These are phyloP conservation scores for Aspergillus olivimuriae DNA, from an alignment of 495 filamentous ascomycete genomes.

Conservation along the genomic window DNA sequence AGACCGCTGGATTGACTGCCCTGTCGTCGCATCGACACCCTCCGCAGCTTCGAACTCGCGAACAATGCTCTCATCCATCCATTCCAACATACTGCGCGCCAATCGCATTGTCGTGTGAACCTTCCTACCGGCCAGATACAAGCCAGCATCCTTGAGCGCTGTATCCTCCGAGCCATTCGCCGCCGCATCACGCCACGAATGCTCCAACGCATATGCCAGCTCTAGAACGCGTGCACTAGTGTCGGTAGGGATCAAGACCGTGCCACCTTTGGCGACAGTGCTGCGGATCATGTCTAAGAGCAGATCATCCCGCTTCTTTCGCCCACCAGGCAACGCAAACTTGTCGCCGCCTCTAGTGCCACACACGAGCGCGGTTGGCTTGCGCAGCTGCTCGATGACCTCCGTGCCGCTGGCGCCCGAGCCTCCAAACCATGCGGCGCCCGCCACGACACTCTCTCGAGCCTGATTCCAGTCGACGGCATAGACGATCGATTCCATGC, in stretches of 20 bases:
- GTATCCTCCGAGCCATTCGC: conserved; percentile 34
- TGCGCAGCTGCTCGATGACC: conserved; percentile 85
- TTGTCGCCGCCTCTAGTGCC: conserved; percentile 76
- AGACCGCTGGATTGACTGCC: conserved; percentile 33
- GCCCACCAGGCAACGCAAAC: conserved; percentile 59
- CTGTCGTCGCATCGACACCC: conserved; percentile 38
- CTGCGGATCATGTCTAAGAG: conserved; percentile 75
- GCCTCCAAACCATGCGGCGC: conserved; percentile 87
- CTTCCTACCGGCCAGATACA: conserved; percentile 79
- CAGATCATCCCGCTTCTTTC: conserved; percentile 76
- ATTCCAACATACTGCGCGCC: conserved; percentile 93
- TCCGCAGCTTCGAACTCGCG: conserved; percentile 82
- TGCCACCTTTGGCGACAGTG: conserved; percentile 73
- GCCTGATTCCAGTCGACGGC: conserved; percentile 97
- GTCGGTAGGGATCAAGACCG: conserved; percentile 92
- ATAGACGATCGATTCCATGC: conserved; percentile 93
- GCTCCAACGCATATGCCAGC: conserved; percentile 84
- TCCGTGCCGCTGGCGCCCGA: conserved; percentile 76
- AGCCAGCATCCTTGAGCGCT: conserved; percentile 58
- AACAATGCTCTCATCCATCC: conserved; percentile 95
- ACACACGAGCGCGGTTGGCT: conserved; percentile 89
- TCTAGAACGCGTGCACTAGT: conserved; percentile 93
- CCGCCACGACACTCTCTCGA: conserved; percentile 85
- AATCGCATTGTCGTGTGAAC: conserved; percentile 78
- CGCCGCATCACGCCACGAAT: conserved; percentile 75